phyloP scores from a whole-genome alignment of 2,329 filamentous ascomycete genomes.

The Mycosphaerelloides madeirae region DNA sequence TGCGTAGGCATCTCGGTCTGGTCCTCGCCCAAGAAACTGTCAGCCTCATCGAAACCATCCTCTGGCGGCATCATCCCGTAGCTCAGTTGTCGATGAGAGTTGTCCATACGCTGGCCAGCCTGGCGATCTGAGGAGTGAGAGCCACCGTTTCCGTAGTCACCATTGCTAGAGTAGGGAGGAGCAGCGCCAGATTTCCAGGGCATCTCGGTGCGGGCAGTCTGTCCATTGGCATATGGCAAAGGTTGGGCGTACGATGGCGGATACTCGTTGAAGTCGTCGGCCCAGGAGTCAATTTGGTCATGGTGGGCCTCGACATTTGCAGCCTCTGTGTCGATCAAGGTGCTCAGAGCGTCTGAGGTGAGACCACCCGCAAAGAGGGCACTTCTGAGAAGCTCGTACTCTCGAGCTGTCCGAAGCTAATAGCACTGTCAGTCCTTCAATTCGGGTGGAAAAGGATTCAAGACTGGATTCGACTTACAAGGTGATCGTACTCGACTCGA shows the following conservation, averaged over 20 bases:
- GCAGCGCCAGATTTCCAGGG: not conserved
- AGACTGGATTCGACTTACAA: conserved; percentile 41
- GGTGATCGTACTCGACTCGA: conserved; percentile 56
- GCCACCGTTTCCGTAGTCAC: conserved; percentile 7
- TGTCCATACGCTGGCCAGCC: conserved; percentile 6
- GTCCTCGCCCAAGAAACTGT: conserved; percentile 16
- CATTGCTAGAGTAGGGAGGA: conserved; percentile 1
- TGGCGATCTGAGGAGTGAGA: conserved; percentile 13
- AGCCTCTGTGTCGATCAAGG: conserved; percentile 37
- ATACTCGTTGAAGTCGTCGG: conserved; percentile 17
- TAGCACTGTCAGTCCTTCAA: not conserved
- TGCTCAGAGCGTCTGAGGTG: conserved; percentile 46
- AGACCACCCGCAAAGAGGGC: conserved; percentile 50
- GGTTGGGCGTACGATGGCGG: conserved; percentile 4
- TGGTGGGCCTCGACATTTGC: conserved; percentile 8
- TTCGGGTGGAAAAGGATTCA: too few species aligned
- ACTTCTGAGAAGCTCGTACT: conserved; percentile 51
- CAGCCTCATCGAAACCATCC: conserved; percentile 19
- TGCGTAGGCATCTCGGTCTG: conserved; percentile 2
- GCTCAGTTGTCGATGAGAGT: conserved; percentile 16
- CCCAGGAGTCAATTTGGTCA: conserved; percentile 18
- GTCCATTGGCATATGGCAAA: not conserved
- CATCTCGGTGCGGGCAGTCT: not conserved
- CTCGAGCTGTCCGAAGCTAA: conserved; percentile 40
- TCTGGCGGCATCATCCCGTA: conserved; percentile 18